Evolutionary conservation across 2,329 filamentous ascomycete species (phyloP).

Genomic region (Mariannaea sp.): DNA sequence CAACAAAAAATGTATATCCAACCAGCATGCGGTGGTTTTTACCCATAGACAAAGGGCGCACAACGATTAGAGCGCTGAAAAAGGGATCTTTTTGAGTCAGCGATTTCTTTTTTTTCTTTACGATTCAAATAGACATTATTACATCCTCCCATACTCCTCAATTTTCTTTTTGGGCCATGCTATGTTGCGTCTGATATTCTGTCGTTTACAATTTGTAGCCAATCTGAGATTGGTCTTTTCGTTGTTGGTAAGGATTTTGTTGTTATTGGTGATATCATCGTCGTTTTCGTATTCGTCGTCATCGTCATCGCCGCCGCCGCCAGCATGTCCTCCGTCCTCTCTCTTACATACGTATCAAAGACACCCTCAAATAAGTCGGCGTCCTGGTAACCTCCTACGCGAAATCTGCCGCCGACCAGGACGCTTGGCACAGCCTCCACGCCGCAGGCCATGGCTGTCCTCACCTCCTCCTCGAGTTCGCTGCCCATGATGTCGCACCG

Average conservation of each 20-base stretch:
- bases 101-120: too few species aligned
- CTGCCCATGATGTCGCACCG: conserved; percentile 36
- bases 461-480: conserved; percentile 40
- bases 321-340: background rate
- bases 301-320: background rate
- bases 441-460: conserved; percentile 37
- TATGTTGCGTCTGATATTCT: background rate
- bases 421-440: conserved; percentile 76
- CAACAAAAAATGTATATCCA: conserved; percentile 9
- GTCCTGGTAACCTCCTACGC: conserved; percentile 74
- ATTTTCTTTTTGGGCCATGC: background rate
- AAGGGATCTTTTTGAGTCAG: conserved; percentile 9
- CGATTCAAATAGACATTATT: conserved; percentile 3
- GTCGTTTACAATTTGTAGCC: background rate
- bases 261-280: too few species aligned
- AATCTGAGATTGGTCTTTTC: background rate
- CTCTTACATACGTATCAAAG: conserved; percentile 61
- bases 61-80: conserved; percentile 9
- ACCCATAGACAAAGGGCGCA: conserved; percentile 10
- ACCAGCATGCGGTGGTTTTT: conserved; percentile 3
- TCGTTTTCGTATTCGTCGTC: too few species aligned
- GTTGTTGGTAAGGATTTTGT: too few species aligned
- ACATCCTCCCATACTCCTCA: background rate
- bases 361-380: conserved; percentile 66
- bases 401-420: conserved; percentile 69